phyloP scores from a whole-genome alignment of 2,329 filamentous ascomycete genomes.

The Claviceps pazoutovae region DNA sequence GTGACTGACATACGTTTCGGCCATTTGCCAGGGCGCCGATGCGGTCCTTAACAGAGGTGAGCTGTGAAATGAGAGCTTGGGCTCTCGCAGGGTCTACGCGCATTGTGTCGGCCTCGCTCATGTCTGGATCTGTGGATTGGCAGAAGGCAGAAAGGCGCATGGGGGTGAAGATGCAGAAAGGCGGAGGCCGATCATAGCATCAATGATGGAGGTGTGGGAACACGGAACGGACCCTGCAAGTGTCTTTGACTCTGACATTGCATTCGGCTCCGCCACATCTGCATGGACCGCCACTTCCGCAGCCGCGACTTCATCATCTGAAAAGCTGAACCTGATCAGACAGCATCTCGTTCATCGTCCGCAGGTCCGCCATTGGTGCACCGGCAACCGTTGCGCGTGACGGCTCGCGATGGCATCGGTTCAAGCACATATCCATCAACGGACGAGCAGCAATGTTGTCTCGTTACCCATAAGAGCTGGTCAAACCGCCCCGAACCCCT shows the following conservation, averaged over 20 bases:
- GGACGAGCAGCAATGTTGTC: constrained; percentile 31
- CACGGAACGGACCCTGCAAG: no score
- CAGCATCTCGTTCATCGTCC: no score
- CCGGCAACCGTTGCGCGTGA: not conserved
- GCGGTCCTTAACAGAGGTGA: constrained; percentile 44
- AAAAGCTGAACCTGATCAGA: no score
- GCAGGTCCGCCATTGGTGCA: not conserved
- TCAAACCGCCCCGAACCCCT: constrained; percentile 25
- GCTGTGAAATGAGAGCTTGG: constrained; percentile 45
- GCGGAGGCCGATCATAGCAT: not conserved
- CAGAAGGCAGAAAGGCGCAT: not conserved
- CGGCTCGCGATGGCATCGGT: constrained; percentile 16
- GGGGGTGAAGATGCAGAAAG: not conserved
- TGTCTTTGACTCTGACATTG: no score
- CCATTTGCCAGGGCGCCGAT: constrained; percentile 39
- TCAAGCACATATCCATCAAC: constrained; percentile 23
- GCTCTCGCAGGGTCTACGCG: constrained; percentile 49
- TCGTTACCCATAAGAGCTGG: constrained; percentile 20
- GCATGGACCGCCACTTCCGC: no score
- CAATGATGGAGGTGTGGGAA: no score
- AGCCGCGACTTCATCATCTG: no score
- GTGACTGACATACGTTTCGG: constrained; percentile 33
- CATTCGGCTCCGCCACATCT: no score
- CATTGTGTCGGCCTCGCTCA: constrained; percentile 39
- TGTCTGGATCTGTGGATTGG: constrained; percentile 12